phyloP scores from a whole-genome alignment of 768 basidiomycete genomes.

The Xerocomus spinulosus region DNA sequence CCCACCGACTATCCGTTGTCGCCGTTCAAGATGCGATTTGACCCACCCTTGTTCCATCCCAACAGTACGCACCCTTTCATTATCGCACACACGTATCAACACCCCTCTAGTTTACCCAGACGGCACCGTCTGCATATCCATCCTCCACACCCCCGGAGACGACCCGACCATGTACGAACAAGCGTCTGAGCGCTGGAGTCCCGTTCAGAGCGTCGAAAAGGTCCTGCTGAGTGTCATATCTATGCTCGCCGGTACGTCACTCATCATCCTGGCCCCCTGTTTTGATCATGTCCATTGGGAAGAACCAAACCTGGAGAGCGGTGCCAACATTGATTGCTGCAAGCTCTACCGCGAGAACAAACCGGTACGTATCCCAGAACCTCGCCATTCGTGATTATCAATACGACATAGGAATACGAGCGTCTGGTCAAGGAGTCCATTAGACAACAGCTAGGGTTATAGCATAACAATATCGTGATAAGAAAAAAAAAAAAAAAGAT shows the following conservation, averaged over 20 bases:
- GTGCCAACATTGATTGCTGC: constrained; percentile 96
- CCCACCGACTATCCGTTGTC: constrained; percentile 93
- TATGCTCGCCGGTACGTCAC: constrained; percentile 79
- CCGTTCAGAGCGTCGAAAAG: constrained; percentile 98
- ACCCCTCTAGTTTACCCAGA: constrained; percentile 77
- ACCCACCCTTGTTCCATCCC: constrained; percentile 95
- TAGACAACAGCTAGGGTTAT: constrained; percentile 79
- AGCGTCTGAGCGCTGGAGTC: constrained; percentile 95
- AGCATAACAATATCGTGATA: constrained; percentile 17
- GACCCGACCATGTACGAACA: constrained; percentile 92
- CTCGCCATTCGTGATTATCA: background rate
- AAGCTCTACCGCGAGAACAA: constrained; percentile 92
- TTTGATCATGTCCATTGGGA: background rate
- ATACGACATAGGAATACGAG: constrained; percentile 68
- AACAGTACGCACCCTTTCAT: constrained; percentile 65
- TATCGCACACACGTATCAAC: background rate
- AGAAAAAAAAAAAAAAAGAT: constrained; percentile 3
- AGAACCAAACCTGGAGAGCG: constrained; percentile 97
- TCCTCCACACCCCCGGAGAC: constrained; percentile 90
- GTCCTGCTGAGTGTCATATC: constrained; percentile 94
- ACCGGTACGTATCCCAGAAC: constrained; percentile 33
- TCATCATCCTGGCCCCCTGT: background rate
- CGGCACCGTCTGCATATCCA: constrained; percentile 97
- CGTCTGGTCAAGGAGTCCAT: constrained; percentile 79
- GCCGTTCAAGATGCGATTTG: constrained; percentile 99